Base-by-base conservation (phyloP, 1,284 basidiomycete species). In the Ceratobasidium sp. region DNA sequence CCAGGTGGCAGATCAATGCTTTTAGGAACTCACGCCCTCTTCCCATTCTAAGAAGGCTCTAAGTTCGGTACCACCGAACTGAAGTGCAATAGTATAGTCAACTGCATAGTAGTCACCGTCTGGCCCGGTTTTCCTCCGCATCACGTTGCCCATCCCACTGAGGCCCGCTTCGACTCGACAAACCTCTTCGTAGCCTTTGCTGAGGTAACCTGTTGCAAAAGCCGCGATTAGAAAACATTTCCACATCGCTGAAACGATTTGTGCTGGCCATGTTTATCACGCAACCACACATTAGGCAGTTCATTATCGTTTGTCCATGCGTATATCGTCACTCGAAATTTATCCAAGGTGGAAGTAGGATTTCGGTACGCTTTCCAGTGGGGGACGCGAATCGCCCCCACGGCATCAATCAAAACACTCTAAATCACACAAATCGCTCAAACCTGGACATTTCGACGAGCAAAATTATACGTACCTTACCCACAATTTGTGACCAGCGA, bases 41-140 rank as follows among this genome's bases (percentile, higher is more conserved):
- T n/a, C 44, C 44, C 44, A 46, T 13, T 46, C 44, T 20, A 78
- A 40, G 59, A 74, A 78, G 33, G 78, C 78, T 28, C 67, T 50
- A 9, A 78, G 54, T 44, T 78, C 78, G 40, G 73, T 76, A 1
- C 73, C 78, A 23, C 78, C 78, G 59, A 78, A 78, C 52, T 75
- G 50, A 46, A 78, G 54, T n/a, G 61, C 73, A n/a, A n/a, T n/a
- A n/a, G n/a, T n/a, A 78, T 70, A 7, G 61, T 67, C 66, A 13
- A 78, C 59, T 23, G 54, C 50, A 17, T 61, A 78, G 50, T 70
- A 78, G 33, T 65, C 70, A 28, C 77, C 77, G 56, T 73, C 61
- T 0, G 57, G 69, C 3, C 77, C 77, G 7, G 59, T 62, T 59
- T 66, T 71, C n/a, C 33, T 61, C 52, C 66, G 64, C 26, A 78